A percentile compares a stretch with the other conserved stretches of the same genome.
Conservation (phyloP, 208 protist genomes). For the Leishmania tropica region DNA sequence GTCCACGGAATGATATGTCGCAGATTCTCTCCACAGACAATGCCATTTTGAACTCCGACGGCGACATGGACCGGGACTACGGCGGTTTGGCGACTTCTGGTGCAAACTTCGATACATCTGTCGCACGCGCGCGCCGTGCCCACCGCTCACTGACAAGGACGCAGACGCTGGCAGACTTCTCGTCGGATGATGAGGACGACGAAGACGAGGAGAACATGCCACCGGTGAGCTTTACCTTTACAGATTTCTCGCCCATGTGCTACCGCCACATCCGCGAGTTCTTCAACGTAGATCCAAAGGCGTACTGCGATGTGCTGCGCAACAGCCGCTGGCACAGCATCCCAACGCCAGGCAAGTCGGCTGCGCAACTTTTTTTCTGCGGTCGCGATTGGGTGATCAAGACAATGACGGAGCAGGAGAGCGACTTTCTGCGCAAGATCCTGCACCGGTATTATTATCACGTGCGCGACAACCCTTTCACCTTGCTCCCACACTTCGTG, state of each 20-base stretch:
- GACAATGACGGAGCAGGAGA: constrained; percentile 92
- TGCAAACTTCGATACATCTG: neutral
- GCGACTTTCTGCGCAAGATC: constrained; percentile 85
- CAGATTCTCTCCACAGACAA: constrained; percentile 5
- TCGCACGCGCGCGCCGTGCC: neutral
- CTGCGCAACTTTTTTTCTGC: constrained; percentile 92
- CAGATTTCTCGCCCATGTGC: constrained; percentile 92
- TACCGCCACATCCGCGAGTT: constrained; percentile 91
- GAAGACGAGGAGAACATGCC: constrained; percentile 52
- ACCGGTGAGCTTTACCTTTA: constrained; percentile 73
- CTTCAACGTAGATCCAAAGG: constrained; percentile 72
- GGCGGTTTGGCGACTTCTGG: constrained; percentile 6
- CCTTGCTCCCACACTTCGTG: constrained; percentile 91
- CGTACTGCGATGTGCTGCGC: constrained; percentile 76
- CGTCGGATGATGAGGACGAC: constrained; percentile 37
- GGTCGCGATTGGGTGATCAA: constrained; percentile 94
- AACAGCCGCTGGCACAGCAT: constrained; percentile 87
- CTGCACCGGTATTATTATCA: constrained; percentile 93
- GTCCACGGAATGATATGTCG: neutral
- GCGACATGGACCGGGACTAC: constrained; percentile 13
- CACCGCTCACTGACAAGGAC: neutral
- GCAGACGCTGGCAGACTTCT: constrained; percentile 23
- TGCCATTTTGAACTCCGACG: neutral
- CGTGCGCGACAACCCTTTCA: constrained; percentile 88
- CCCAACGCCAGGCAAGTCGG: constrained; percentile 89